These are phyloP conservation scores for Colletotrichum melonis DNA, from an alignment of 2,329 filamentous ascomycete species.

Conservation along the genomic window DNA sequence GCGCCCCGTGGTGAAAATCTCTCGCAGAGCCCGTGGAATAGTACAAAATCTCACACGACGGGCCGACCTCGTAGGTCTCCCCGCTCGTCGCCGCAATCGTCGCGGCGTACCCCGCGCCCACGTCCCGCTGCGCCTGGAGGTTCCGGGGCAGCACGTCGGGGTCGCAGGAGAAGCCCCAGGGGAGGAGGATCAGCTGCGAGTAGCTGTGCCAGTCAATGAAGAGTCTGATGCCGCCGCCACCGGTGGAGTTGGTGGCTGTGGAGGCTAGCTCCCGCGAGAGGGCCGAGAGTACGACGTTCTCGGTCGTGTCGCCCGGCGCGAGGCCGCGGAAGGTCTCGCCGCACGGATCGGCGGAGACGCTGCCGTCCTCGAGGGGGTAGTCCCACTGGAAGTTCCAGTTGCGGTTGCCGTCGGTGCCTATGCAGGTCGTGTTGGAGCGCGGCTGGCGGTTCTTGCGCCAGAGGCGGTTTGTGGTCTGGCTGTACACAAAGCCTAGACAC, in stretches of 20 bases:
- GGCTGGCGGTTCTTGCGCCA: constrained; percentile 65
- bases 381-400: constrained; percentile 62
- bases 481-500: constrained; percentile 59
- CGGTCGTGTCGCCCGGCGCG: constrained; percentile 55
- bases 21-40: constrained; percentile 38
- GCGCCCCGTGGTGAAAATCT: constrained; percentile 38
- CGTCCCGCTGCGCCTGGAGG: constrained; percentile 39
- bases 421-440: constrained; percentile 51
- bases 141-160: constrained; percentile 38
- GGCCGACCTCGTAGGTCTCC: constrained; percentile 37
- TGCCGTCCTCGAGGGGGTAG: constrained; percentile 42
- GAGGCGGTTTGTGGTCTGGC: constrained; percentile 60
- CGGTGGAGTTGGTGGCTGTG: constrained; percentile 20
- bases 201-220: constrained; percentile 73
- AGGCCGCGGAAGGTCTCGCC: constrained; percentile 56
- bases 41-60: constrained; percentile 39
- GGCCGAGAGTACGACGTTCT: constrained; percentile 59
- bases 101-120: constrained; percentile 51
- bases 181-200: constrained; percentile 64
- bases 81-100: constrained; percentile 48
- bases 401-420: constrained; percentile 64
- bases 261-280: constrained; percentile 56
- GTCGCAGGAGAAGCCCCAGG: constrained; percentile 66
- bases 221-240: constrained; percentile 58
- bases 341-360: constrained; percentile 57